A percentile compares a stretch with the other conserved stretches of the same genome.
phyloP scores from a whole-genome alignment of 352 stramenopile genomes.

The Phytophthora syringae region DNA sequence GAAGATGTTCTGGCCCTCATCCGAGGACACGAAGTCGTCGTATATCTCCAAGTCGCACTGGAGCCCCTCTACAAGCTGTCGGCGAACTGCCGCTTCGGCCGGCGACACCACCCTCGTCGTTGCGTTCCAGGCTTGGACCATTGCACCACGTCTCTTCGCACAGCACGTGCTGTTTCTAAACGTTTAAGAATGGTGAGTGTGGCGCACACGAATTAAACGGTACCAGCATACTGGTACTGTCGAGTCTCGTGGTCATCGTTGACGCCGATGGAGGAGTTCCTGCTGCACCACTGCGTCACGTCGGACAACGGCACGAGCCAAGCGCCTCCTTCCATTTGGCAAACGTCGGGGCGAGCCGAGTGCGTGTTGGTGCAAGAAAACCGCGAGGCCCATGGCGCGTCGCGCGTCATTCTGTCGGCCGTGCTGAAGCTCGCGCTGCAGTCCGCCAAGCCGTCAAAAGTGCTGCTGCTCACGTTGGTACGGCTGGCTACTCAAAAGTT shows the following conservation, averaged over 20 bases:
- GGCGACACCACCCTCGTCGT: constrained; percentile 7
- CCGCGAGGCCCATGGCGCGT: constrained; percentile 52
- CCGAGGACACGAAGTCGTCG: constrained; percentile 57
- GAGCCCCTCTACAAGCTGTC: constrained; percentile 39
- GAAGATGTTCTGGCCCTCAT: constrained; percentile 69
- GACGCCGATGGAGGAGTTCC: constrained; percentile 64
- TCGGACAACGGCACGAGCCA: constrained; percentile 29
- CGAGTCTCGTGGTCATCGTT: constrained; percentile 17
- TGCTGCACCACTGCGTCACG: constrained; percentile 74
- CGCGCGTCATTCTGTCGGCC: constrained; percentile 58
- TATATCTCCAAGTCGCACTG: constrained; percentile 63
- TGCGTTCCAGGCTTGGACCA: constrained; percentile 15
- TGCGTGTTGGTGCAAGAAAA: constrained; percentile 74
- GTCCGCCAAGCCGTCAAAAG: constrained; percentile 37
- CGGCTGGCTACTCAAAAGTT: background rate
- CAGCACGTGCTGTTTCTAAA: no score
- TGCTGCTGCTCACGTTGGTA: constrained; percentile 52
- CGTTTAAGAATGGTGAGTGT: no score
- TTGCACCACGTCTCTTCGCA: no score
- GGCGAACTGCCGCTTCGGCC: constrained; percentile 12
- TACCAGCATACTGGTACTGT: no score
- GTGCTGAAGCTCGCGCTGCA: constrained; percentile 41
- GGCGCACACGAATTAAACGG: no score
- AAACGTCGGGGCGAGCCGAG: constrained; percentile 45
- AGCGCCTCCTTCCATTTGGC: constrained; percentile 34